These are phyloP conservation scores for Bolboschoenus planiculmis DNA, from an alignment of 176 grass and related monocot genomes.

Conservation along the genomic window DNA sequence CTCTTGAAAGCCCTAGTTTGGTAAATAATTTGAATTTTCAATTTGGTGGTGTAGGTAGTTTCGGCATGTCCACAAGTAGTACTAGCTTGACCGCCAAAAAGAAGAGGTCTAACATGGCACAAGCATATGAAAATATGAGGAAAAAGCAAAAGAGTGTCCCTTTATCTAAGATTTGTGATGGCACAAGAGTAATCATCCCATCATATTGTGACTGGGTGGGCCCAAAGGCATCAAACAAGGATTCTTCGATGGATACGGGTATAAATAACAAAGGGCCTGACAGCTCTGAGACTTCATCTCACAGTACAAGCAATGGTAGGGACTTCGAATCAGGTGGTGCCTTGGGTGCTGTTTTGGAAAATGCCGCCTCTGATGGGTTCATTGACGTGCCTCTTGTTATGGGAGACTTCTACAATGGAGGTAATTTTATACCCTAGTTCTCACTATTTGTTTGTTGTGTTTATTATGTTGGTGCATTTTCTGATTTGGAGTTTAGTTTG, in stretches of 20 bases:
- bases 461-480: not conserved
- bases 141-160: constrained; percentile 61
- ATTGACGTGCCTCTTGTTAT: constrained; percentile 47
- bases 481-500: not conserved
- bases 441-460: constrained; percentile 1
- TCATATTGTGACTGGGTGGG: constrained; percentile 58
- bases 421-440: constrained; percentile 28
- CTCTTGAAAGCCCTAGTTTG: constrained; percentile 32
- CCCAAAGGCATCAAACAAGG: constrained; percentile 13
- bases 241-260: not conserved
- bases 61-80: constrained; percentile 31
- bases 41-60: constrained; percentile 14
- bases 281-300: constrained; percentile 64
- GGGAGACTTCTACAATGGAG: constrained; percentile 38
- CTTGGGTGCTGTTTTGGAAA: constrained; percentile 35
- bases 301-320: constrained; percentile 23
- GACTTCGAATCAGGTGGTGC: constrained; percentile 23
- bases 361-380: constrained; percentile 49
- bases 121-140: constrained; percentile 71
- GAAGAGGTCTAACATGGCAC: constrained; percentile 61
- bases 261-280: constrained; percentile 27
- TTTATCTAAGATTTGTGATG: constrained; percentile 58
- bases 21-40: constrained; percentile 22
- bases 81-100: constrained; percentile 56
- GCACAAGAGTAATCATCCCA: constrained; percentile 51